Base-by-base conservation (phyloP, 805 yeast genomes). In the Cephaloascus albidus region DNA sequence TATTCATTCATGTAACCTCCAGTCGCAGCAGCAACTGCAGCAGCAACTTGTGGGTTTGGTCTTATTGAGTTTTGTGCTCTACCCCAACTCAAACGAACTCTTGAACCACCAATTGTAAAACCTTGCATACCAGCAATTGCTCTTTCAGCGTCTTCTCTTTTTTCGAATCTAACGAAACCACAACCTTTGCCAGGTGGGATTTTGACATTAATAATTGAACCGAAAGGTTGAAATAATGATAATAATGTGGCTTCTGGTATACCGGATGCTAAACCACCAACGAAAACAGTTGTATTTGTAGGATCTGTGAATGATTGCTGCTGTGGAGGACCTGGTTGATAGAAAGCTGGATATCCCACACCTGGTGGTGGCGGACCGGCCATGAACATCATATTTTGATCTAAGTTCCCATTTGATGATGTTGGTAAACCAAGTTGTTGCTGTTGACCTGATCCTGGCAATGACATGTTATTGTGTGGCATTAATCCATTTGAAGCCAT, bases 61-160 rank as follows among this genome's bases (percentile, higher is more conserved):
- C 33, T 31, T 14, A 31, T 31, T 31, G 33, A 31, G 38, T 42
- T 44, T 40, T 48, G 53, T 4, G 69, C 69, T 50, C 84, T 68
- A 36, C 90, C 90, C 93, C 93, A 84, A 38, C 85, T 75, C 38
- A 84, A 60, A 45, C 89, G 61, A 18, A 84, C 78, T 43, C 89
- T 68, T 39, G 78, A 73, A 3, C 88, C 89, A n/a, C 81, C 82
- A 43, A 84, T 76, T 18, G 77, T 65, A 52, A 76, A 83, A 2
- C 94, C 94, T 57, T 84, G 87, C 84, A 84, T 77, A 3, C 81
- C 80, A 33, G 76, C 72, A 40, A 84, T 81, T 4, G 94, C 87
- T 33, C 76, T 78, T 55, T 82, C 86, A 1, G 93, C 93, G 48
- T 81, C 85, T 48, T 75, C 80, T 44, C 85, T 63, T 28, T 66